Evolutionary conservation across 495 filamentous ascomycete genomes (phyloP).

Genomic region (Cercophora samala): DNA sequence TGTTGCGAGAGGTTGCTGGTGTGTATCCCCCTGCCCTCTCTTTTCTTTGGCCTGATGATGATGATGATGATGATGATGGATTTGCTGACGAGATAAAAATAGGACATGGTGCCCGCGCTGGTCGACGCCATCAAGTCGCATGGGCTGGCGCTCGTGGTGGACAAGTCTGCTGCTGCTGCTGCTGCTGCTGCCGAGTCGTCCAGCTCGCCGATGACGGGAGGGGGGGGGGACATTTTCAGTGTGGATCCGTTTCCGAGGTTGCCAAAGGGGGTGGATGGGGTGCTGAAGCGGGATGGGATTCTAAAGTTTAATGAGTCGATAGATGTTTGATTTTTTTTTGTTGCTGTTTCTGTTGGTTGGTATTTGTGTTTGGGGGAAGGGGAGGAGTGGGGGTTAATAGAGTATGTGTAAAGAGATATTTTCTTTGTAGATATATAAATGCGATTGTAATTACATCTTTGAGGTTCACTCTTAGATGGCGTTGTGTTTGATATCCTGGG

Average conservation of each 20-base stretch:
- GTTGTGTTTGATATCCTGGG: too few species aligned
- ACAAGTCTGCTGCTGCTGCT: constrained; percentile 58
- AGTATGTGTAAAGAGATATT: too few species aligned
- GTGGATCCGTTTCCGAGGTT: constrained; percentile 45
- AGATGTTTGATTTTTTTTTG: constrained; percentile 74
- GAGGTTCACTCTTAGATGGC: too few species aligned
- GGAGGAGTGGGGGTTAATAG: too few species aligned
- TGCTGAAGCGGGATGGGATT: constrained; percentile 80
- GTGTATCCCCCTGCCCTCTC: constrained; percentile 34
- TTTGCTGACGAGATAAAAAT: constrained; percentile 45
- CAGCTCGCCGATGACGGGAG: constrained; percentile 11
- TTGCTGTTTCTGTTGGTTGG: too few species aligned
- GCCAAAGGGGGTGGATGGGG: constrained; percentile 74
- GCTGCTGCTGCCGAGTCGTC: neutral
- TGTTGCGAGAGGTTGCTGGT: constrained; percentile 84
- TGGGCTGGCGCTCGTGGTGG: constrained; percentile 87
- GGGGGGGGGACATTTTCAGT: constrained; percentile 19
- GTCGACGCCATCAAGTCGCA: constrained; percentile 91
- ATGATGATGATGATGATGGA: neutral
- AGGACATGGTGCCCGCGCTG: constrained; percentile 91
- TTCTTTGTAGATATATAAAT: too few species aligned
- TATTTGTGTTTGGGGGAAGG: too few species aligned
- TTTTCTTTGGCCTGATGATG: neutral
- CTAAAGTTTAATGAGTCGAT: constrained; percentile 91
- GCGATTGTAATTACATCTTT: too few species aligned